Percentiles rank a stretch among this genome's conserved stretches.
phyloP scores from a whole-genome alignment of 176 grass and related monocot species.

The Rhynchospora tenuis region DNA sequence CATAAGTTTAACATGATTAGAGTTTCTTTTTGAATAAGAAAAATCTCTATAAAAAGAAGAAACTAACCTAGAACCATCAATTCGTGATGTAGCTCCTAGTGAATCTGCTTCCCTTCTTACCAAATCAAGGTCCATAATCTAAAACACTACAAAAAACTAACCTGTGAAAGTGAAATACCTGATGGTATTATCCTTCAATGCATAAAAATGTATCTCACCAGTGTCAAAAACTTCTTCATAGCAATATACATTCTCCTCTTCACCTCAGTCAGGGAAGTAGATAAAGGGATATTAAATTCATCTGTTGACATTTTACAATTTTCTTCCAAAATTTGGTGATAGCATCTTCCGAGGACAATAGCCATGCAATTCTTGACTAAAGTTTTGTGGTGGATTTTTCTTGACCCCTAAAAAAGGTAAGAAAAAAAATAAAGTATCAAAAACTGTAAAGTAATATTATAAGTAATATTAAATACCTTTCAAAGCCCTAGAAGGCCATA shows the following conservation, averaged over 20 bases:
- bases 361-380: slow-evolving; percentile 66
- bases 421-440: slow-evolving; percentile 20
- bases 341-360: slow-evolving; percentile 43
- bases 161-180: not conserved
- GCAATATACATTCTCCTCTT: slow-evolving; percentile 45
- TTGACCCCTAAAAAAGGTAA: slow-evolving; percentile 49
- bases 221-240: slow-evolving; percentile 55
- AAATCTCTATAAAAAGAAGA: not conserved
- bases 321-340: slow-evolving; percentile 37
- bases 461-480: slow-evolving; percentile 17
- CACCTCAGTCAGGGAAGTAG: slow-evolving; percentile 41
- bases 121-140: slow-evolving; percentile 83
- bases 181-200: not conserved
- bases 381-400: slow-evolving; percentile 55
- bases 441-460: not conserved
- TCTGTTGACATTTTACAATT: slow-evolving; percentile 31
- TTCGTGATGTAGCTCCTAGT: slow-evolving; percentile 60
- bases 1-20: not conserved
- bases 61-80: slow-evolving; percentile 58
- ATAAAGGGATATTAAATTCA: slow-evolving; percentile 42
- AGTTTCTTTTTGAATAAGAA: not conserved
- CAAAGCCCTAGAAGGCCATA: slow-evolving; percentile 32
- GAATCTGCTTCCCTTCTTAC: slow-evolving; percentile 72
- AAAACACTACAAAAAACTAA: slow-evolving; percentile 22
- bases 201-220: slow-evolving; percentile 44